Conservation (phyloP, 2,329 filamentous ascomycete genomes). For the Pyricularia pennisetigena region DNA sequence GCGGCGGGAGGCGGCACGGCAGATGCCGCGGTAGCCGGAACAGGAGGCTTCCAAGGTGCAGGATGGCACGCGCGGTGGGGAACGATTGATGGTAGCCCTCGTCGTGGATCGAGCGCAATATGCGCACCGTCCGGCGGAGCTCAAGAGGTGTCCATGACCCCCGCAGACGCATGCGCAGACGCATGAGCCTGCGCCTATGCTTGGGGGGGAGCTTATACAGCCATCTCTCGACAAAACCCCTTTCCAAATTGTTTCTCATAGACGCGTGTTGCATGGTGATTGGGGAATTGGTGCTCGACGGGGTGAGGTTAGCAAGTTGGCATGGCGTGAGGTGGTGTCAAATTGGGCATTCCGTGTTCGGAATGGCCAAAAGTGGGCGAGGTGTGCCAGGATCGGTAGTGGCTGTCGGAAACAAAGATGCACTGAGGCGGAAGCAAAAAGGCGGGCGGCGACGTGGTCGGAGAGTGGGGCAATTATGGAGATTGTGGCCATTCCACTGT, state of each 20-base stretch:
- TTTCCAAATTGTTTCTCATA: neutral
- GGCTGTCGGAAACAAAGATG: neutral
- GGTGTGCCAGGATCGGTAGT: neutral
- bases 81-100: neutral
- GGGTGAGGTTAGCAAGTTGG: neutral
- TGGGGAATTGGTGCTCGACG: neutral
- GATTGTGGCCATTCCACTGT: neutral
- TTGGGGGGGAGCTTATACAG: neutral
- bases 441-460: neutral
- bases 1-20: neutral
- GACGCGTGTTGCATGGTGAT: neutral
- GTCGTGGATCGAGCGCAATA: neutral
- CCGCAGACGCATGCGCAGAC: neutral
- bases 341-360: neutral
- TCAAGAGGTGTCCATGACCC: neutral
- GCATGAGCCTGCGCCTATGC: neutral
- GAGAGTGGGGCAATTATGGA: neutral
- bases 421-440: neutral
- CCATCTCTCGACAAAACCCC: neutral
- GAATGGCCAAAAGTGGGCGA: neutral
- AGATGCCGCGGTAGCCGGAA: neutral
- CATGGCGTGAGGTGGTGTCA: neutral
- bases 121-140: neutral
- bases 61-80: neutral
- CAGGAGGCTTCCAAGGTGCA: neutral